Conservation (phyloP, 169 alveolate species). For the Eimeria acervulina region DNA sequence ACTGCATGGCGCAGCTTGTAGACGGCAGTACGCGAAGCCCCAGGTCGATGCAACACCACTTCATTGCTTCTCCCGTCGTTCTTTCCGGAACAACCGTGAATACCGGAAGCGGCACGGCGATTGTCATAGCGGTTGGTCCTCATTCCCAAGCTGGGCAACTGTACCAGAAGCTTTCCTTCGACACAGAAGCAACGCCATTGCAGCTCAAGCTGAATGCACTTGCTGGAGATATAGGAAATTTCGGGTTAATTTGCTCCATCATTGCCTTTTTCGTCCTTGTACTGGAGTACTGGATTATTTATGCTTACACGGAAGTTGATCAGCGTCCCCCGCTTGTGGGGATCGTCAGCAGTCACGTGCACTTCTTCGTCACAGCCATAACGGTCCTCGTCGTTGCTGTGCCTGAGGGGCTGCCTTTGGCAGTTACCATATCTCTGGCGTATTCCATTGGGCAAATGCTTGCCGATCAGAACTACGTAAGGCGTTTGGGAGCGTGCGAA, state of each 20-base stretch:
- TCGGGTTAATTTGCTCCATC: slow-evolving; percentile 89
- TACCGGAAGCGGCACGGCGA: slow-evolving; percentile 93
- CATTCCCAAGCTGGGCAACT: slow-evolving; percentile 89
- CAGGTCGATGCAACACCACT: slow-evolving; percentile 84
- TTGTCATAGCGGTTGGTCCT: slow-evolving; percentile 93
- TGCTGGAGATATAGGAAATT: slow-evolving; percentile 91
- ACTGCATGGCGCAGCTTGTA: slow-evolving; percentile 83
- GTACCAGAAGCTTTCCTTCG: slow-evolving; percentile 84
- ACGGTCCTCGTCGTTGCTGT: slow-evolving; percentile 95
- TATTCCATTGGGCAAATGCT: slow-evolving; percentile 95
- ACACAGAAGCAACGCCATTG: slow-evolving; percentile 90
- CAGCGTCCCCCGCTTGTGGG: slow-evolving; percentile 66
- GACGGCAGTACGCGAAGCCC: slow-evolving; percentile 74
- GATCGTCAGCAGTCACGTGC: slow-evolving; percentile 79
- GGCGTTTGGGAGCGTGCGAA: slow-evolving; percentile 88
- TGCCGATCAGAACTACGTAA: slow-evolving; percentile 87
- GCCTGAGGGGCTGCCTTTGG: slow-evolving; percentile 97
- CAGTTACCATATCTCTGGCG: slow-evolving; percentile 95
- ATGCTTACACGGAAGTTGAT: slow-evolving; percentile 31
- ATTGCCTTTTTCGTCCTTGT: slow-evolving; percentile 90
- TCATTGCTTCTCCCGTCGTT: slow-evolving; percentile 90
- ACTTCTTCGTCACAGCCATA: slow-evolving; percentile 89
- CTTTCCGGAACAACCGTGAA: slow-evolving; percentile 92
- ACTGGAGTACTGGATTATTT: slow-evolving; percentile 84
- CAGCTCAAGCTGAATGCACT: slow-evolving; percentile 91